Conservation (phyloP, 257 asterid genomes). For the Ophiorrhiza pumila region DNA sequence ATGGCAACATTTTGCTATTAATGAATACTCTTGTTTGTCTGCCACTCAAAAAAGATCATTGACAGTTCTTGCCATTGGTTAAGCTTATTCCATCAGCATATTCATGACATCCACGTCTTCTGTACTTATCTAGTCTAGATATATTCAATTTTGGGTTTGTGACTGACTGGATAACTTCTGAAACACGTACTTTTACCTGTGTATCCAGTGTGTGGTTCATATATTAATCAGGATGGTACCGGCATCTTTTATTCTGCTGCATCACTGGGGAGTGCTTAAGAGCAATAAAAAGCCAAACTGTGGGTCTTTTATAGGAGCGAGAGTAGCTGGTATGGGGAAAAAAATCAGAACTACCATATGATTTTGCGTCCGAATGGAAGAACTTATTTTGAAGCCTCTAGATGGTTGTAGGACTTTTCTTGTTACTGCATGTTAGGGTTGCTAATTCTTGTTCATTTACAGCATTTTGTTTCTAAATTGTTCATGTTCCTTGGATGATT, state of each 20-base stretch:
- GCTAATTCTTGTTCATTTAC: not conserved
- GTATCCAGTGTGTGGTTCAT: not conserved
- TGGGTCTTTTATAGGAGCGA: not conserved
- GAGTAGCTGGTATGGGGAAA: not conserved
- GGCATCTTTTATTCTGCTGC: constrained; percentile 8
- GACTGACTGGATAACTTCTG: not conserved
- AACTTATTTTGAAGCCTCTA: not conserved
- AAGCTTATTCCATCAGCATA: not conserved
- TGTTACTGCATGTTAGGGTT: constrained; percentile 3
- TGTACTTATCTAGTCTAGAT: not conserved
- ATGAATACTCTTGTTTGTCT: not conserved
- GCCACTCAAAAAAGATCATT: not conserved
- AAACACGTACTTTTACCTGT: too few species aligned
- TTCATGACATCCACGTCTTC: not conserved
- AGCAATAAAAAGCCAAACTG: not conserved
- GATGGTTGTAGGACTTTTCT: not conserved
- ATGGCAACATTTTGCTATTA: not conserved
- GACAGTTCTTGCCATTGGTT: not conserved
- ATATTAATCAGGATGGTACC: constrained; percentile 8
- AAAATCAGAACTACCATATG: not conserved
- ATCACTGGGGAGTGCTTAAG: constrained; percentile 2
- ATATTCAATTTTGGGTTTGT: not conserved
- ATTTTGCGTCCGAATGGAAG: not conserved
- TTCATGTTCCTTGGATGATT: not conserved
- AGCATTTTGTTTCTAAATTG: not conserved